A percentile compares a stretch with the other conserved stretches of the same genome.
These are phyloP conservation scores for Thuidium tamariscinum DNA, from an alignment of 225 moss, liverwort and hornwort genomes.

Conservation along the genomic window DNA sequence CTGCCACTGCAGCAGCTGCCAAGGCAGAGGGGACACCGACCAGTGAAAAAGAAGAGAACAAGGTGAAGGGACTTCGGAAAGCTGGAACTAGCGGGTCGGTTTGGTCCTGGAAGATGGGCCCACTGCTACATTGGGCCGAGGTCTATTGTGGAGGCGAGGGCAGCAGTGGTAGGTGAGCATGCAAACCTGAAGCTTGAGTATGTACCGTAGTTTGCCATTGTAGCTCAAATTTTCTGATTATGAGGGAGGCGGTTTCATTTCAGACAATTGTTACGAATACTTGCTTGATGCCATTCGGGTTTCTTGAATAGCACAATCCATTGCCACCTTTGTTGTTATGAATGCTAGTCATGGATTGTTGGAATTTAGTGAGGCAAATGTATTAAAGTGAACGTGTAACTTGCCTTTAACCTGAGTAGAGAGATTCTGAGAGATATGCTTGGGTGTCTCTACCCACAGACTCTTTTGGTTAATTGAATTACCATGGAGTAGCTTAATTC, in stretches of 20 bases:
- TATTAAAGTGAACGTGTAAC: not conserved
- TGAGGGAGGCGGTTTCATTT: not conserved
- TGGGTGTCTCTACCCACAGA: not conserved
- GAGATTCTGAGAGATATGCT: not conserved
- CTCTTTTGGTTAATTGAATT: not conserved
- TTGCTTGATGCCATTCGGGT: not conserved
- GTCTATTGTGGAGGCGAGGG: conserved; percentile 59
- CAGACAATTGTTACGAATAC: not conserved
- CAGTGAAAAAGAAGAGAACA: not conserved
- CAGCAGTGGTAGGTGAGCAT: conserved; percentile 41
- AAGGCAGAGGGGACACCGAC: conserved; percentile 2
- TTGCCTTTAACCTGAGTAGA: not conserved
- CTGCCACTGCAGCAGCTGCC: conserved; percentile 66
- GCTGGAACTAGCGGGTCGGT: conserved; percentile 39
- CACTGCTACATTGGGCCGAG: conserved; percentile 88
- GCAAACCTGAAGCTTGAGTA: not conserved
- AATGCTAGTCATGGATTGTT: not conserved
- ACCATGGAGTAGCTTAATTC: not conserved
- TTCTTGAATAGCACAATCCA: not conserved
- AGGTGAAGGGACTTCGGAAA: conserved; percentile 10
- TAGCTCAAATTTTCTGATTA: not conserved
- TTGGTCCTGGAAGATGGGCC: conserved; percentile 71
- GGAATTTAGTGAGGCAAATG: not conserved
- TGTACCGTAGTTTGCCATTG: not conserved
- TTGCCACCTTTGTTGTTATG: not conserved